Evolutionary conservation across 139 green algal genomes (phyloP).

Genomic region (Chlamydomonas sp.): DNA sequence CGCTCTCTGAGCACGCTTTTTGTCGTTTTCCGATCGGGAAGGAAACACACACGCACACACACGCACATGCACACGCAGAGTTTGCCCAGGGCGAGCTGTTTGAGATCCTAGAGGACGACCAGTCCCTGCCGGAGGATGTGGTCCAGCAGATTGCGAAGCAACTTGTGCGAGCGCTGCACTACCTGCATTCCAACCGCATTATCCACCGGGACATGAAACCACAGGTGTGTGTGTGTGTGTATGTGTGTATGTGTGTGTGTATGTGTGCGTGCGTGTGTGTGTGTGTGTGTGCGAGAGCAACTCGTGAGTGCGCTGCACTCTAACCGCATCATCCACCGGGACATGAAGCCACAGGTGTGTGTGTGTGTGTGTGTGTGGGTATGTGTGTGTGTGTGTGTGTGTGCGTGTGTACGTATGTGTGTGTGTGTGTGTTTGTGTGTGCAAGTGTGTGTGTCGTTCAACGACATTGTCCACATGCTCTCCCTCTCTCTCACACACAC

Average conservation of each 20-base stretch:
- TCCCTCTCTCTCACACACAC: no score
- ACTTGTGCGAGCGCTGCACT: constrained; percentile 88
- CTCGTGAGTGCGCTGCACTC: constrained; percentile 81
- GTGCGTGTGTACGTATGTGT: background rate
- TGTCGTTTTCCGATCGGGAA: no score
- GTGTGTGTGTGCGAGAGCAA: constrained; percentile 38
- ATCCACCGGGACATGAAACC: constrained; percentile 62
- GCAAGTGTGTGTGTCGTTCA: no score
- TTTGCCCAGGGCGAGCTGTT: constrained; percentile 97
- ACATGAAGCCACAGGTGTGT: constrained; percentile 85
- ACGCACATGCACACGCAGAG: no score
- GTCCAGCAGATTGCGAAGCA: constrained; percentile 81
- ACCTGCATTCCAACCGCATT: constrained; percentile 91
- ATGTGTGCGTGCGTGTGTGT: background rate
- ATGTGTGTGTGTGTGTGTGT: no score
- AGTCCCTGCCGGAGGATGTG: constrained; percentile 72
- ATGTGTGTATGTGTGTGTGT: no score
- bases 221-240: no score
- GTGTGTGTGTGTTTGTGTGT: no score
- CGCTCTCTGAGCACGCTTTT: no score
- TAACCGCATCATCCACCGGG: constrained; percentile 83
- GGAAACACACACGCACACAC: no score
- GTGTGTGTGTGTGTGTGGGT: no score
- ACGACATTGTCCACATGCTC: no score
- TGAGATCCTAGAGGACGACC: constrained; percentile 94